A percentile compares a stretch with the other conserved stretches of the same genome.
Evolutionary conservation across 805 yeast genomes (phyloP).

Genomic region (Jamesozyma hellenica): DNA sequence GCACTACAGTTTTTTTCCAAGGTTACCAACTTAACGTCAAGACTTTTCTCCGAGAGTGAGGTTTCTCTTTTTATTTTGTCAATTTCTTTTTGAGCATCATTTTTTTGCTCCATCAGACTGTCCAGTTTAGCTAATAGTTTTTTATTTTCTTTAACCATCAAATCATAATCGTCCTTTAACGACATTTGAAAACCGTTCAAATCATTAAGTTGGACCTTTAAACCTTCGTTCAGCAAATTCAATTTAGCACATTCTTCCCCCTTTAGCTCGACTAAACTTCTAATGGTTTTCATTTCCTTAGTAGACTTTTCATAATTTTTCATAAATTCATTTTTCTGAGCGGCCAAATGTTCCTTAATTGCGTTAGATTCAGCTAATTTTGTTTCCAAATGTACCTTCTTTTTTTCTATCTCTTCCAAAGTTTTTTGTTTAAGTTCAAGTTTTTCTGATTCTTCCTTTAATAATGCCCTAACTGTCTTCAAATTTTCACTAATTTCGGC

Average conservation of each 20-base stretch:
- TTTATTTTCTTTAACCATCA: constrained; percentile 6
- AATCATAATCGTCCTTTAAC: constrained; percentile 1
- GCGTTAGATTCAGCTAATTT: constrained; percentile 15
- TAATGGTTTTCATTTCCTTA: constrained; percentile 17
- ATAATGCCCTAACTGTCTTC: constrained; percentile 27
- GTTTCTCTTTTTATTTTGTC: constrained; percentile 25
- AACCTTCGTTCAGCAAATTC: constrained; percentile 16
- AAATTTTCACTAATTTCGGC: constrained; percentile 27
- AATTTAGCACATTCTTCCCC: constrained; percentile 23
- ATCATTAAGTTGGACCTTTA: constrained; percentile 47
- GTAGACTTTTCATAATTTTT: constrained; percentile 12
- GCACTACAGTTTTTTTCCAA: constrained; percentile 26
- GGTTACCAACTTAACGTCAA: constrained; percentile 30
- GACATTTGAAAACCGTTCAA: constrained; percentile 28
- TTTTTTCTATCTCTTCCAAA: constrained; percentile 35
- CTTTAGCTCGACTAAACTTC: constrained; percentile 8
- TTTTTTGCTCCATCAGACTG: constrained; percentile 4
- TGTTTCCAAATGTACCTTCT: constrained; percentile 29
- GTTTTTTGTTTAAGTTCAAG: constrained; percentile 39
- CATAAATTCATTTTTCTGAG: constrained; percentile 18
- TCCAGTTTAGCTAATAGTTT: constrained; percentile 7
- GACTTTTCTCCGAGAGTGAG: constrained; percentile 23
- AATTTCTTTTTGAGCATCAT: constrained; percentile 30
- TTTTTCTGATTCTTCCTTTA: constrained; percentile 33
- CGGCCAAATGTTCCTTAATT: constrained; percentile 18